Evolutionary conservation across 1,284 basidiomycete species (phyloP).

Genomic region (Heterobasidion occidentale): DNA sequence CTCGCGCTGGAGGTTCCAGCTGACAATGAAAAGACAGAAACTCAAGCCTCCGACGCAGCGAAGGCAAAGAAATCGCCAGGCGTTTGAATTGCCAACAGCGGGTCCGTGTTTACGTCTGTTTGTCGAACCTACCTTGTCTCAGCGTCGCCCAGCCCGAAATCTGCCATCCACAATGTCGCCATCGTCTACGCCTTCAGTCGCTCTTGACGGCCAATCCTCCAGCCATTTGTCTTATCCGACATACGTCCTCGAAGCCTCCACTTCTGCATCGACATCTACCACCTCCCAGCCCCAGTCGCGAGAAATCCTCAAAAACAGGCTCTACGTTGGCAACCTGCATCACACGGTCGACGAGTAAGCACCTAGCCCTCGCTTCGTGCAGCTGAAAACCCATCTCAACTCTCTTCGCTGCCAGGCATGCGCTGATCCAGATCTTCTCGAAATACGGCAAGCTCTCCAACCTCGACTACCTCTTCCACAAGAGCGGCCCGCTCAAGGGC

Average conservation of each 20-base stretch:
- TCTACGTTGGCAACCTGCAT: conserved; percentile 91
- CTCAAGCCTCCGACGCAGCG: no score
- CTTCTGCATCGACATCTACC: conserved; percentile 1
- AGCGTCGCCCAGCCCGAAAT: no score
- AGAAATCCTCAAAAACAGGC: conserved; percentile 47
- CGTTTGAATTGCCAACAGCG: no score
- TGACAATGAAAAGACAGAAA: no score
- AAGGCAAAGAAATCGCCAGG: no score
- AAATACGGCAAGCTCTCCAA: conserved; percentile 90
- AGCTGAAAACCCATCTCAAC: neutral
- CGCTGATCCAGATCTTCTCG: conserved; percentile 82
- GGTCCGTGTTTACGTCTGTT: no score
- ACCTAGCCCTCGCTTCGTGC: neutral
- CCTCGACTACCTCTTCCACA: conserved; percentile 94
- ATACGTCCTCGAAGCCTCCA: neutral
- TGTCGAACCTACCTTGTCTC: no score
- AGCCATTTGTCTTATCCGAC: conserved; percentile 13
- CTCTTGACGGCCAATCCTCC: neutral
- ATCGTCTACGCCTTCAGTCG: no score
- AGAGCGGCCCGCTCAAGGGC: conserved; percentile 80
- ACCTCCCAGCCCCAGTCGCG: conserved; percentile 13
- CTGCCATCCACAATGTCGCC: no score
- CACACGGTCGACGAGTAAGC: conserved; percentile 85
- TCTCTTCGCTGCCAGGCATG: conserved; percentile 44
- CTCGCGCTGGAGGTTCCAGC: no score